phyloP scores from a whole-genome alignment of 768 basidiomycete genomes.

The Boletales sp. region DNA sequence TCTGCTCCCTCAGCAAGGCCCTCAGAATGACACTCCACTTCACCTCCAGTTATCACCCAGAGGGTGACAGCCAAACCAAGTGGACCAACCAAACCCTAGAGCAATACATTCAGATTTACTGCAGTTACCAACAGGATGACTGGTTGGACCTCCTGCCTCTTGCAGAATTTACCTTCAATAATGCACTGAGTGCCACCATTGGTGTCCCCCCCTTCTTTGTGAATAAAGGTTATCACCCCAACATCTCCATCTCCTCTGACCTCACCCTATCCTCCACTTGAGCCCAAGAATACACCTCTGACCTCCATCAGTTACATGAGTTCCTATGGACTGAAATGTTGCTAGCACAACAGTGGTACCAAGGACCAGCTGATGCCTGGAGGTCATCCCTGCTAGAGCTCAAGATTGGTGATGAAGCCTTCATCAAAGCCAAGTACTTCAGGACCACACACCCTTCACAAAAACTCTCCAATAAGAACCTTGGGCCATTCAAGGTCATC shows the following conservation, averaged over 20 bases:
- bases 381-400: no score
- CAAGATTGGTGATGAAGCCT: no score
- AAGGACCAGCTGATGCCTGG: no score
- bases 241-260: background rate
- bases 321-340: no score
- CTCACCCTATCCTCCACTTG: no score
- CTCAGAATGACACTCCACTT: no score
- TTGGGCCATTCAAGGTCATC: background rate
- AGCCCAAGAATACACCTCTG: no score
- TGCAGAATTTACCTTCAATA: background rate
- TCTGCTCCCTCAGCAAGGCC: background rate
- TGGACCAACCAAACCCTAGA: background rate
- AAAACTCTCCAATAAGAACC: background rate
- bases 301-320: no score
- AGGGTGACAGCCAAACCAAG: background rate
- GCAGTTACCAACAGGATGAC: slow-evolving; percentile 4
- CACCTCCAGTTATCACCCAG: no score
- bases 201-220: background rate
- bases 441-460: background rate
- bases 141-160: background rate
- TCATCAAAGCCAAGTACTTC: background rate
- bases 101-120: background rate
- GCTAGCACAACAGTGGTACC: no score
- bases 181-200: background rate
- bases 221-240: background rate